Conservation (phyloP, 768 basidiomycete species). For the Pleurotus tuoliensis region DNA sequence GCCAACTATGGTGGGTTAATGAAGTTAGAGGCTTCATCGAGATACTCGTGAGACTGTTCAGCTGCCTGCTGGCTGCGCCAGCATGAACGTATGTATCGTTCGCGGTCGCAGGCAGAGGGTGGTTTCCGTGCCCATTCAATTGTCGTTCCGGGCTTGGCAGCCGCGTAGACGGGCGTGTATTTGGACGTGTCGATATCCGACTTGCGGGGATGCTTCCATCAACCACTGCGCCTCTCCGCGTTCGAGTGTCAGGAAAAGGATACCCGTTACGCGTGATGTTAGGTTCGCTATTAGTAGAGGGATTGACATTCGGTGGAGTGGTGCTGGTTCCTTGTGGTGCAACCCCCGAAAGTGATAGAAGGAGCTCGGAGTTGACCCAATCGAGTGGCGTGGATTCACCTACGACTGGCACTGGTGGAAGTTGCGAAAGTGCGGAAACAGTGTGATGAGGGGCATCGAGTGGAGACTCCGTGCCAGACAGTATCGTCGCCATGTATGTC, state of each 20-base stretch:
- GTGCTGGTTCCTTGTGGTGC: conserved; percentile 15
- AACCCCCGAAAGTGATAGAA: conserved; percentile 52
- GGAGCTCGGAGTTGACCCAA: conserved; percentile 83
- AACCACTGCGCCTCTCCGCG: conserved; percentile 2
- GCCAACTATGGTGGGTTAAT: conserved; percentile 39
- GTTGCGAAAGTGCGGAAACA: conserved; percentile 27
- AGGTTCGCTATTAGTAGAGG: conserved; percentile 10
- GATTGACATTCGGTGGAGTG: conserved; percentile 13
- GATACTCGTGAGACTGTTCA: conserved; percentile 49
- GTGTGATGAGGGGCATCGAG: conserved; percentile 26
- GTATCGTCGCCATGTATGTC: conserved; percentile 15
- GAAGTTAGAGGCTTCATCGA: conserved; percentile 63
- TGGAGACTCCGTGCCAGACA: conserved; percentile 36
- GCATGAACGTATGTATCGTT: conserved; percentile 53
- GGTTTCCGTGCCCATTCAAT: conserved; percentile 8
- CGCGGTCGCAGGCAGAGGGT: conserved; percentile 13
- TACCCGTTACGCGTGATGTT: neutral
- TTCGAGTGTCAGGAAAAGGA: neutral
- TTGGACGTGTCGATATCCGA: conserved; percentile 20
- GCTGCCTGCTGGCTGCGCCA: conserved; percentile 43
- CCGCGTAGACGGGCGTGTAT: conserved; percentile 37
- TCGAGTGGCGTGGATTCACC: conserved; percentile 51
- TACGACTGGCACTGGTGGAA: conserved; percentile 44
- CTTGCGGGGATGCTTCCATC: conserved; percentile 9
- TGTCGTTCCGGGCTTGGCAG: conserved; percentile 56